phyloP scores from a whole-genome alignment of 1,284 basidiomycete species.

The Leccinum solheimii region DNA sequence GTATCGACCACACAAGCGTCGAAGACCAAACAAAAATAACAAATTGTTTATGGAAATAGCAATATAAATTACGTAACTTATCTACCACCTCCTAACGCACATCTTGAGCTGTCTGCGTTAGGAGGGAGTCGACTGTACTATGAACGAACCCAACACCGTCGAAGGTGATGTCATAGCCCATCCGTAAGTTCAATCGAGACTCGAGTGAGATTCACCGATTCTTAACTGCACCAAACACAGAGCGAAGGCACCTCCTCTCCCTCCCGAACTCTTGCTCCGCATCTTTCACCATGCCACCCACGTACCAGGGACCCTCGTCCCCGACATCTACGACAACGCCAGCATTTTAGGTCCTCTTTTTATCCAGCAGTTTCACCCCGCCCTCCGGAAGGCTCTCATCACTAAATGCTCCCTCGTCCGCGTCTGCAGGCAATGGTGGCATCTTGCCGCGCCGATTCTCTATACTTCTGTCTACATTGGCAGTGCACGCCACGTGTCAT shows the following conservation, averaged over 20 bases:
- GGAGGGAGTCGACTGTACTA: too few species aligned
- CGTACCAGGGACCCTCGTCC: constrained; percentile 30
- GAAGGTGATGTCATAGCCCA: too few species aligned
- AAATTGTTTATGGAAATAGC: too few species aligned
- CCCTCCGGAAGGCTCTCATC: constrained; percentile 24
- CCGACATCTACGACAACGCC: constrained; percentile 26
- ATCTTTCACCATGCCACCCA: constrained; percentile 37
- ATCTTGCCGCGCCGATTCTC: constrained; percentile 32
- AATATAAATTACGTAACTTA: too few species aligned
- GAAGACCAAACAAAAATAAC: too few species aligned
- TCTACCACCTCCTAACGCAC: too few species aligned
- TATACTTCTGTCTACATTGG: constrained; percentile 32
- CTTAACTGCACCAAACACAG: too few species aligned
- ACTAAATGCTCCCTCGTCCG: constrained; percentile 32
- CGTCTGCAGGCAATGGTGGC: constrained; percentile 35
- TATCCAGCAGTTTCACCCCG: constrained; percentile 6
- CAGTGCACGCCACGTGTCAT: too few species aligned
- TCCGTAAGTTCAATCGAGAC: too few species aligned
- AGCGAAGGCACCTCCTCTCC: constrained; percentile 20
- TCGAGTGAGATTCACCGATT: too few species aligned
- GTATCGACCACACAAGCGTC: background rate
- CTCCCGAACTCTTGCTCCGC: constrained; percentile 38
- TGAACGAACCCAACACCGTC: too few species aligned
- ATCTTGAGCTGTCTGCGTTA: too few species aligned
- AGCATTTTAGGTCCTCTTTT: constrained; percentile 11